These are phyloP conservation scores for Colletotrichum somersetense DNA, from an alignment of 2,329 filamentous ascomycete genomes.

Conservation along the genomic window DNA sequence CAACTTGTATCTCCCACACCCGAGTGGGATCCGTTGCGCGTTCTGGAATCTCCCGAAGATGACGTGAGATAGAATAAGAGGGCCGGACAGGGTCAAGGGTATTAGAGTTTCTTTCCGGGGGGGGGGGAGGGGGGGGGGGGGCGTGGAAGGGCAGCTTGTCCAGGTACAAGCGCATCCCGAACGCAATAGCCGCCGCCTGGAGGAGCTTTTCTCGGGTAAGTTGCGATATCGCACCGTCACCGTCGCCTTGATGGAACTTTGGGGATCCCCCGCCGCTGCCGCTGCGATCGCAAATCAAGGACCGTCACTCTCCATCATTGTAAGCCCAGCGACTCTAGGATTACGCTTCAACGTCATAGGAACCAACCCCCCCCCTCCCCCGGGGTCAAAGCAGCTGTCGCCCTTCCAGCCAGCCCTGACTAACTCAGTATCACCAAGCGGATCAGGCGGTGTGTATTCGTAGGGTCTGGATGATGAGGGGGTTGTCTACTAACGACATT, in stretches of 20 bases:
- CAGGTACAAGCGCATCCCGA: constrained; percentile 16
- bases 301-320: background rate
- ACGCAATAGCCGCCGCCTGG: constrained; percentile 10
- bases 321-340: background rate
- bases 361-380: background rate
- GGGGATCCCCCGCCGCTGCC: background rate
- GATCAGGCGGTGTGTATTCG: background rate
- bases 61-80: constrained; percentile 31
- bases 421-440: background rate
- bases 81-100: constrained; percentile 9
- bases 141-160: constrained; percentile 7
- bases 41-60: constrained; percentile 36
- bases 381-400: background rate
- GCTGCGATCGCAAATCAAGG: background rate
- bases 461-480: background rate
- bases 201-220: background rate
- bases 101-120: constrained; percentile 7
- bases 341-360: background rate
- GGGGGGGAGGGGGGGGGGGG: too few relatives aligned
- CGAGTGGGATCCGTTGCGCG: background rate
- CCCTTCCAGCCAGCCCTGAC: background rate
- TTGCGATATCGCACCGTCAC: background rate
- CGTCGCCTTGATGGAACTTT: background rate
- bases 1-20: background rate
- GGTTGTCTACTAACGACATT: background rate